These are phyloP conservation scores for Cystofilobasidium capitatum DNA, from an alignment of 768 basidiomycete genomes.

Conservation along the genomic window DNA sequence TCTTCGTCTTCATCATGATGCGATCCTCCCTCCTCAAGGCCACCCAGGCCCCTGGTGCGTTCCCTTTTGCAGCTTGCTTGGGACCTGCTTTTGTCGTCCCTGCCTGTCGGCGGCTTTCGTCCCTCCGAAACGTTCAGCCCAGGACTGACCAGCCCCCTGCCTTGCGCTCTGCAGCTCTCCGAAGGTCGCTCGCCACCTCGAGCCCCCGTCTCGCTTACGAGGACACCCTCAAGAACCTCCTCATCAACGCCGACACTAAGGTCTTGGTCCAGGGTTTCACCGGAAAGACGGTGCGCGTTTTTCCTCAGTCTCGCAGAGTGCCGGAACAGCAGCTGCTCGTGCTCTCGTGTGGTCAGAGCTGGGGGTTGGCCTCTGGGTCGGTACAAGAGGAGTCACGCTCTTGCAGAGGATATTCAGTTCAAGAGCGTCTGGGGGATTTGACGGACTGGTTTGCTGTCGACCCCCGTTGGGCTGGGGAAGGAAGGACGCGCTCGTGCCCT, in stretches of 20 bases:
- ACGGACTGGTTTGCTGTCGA: too few species aligned
- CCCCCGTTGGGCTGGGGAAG: too few species aligned
- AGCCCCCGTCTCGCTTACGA: constrained; percentile 20
- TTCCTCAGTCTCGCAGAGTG: neutral
- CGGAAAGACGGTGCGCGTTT: constrained; percentile 77
- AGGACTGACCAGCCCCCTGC: too few species aligned
- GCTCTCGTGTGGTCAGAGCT: too few species aligned
- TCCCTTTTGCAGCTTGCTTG: too few species aligned
- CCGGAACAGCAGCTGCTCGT: too few species aligned
- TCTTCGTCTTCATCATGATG: neutral
- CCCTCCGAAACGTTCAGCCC: neutral
- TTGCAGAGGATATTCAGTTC: neutral
- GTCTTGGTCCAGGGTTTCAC: constrained; percentile 81
- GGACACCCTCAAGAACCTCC: constrained; percentile 28
- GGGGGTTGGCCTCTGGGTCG: too few species aligned
- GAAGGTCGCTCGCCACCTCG: constrained; percentile 25
- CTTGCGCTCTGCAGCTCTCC: constrained; percentile 15
- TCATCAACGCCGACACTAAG: constrained; percentile 57
- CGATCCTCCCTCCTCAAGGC: neutral
- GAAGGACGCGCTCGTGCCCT: too few species aligned
- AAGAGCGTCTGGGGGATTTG: too few species aligned
- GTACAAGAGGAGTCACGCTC: too few species aligned
- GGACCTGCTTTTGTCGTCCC: neutral
- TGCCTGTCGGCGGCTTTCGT: neutral
- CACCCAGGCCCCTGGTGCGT: neutral